Percentiles rank a stretch among this genome's conserved stretches.
Conservation (phyloP, 1,284 basidiomycete genomes). For the Termitomyces sp. region DNA sequence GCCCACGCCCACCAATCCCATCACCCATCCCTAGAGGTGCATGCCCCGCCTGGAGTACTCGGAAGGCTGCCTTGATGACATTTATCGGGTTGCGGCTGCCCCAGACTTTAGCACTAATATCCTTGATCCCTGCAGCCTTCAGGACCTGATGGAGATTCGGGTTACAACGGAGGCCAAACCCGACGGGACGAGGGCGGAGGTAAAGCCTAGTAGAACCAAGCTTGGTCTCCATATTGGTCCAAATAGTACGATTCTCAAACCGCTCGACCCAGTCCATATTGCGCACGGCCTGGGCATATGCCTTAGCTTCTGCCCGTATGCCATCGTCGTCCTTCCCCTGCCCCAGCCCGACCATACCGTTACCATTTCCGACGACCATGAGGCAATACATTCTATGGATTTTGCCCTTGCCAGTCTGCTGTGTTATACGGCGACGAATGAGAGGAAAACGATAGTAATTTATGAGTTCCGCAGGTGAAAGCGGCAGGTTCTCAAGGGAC, state of each 20-base stretch:
- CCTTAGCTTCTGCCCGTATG: constrained; percentile 58
- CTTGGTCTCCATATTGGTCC: constrained; percentile 82
- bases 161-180: constrained; percentile 90
- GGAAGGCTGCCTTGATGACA: constrained; percentile 51
- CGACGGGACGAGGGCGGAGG: constrained; percentile 85
- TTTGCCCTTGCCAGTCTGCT: constrained; percentile 87
- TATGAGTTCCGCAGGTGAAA: constrained; percentile 14
- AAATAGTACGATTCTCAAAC: constrained; percentile 87
- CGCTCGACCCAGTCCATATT: constrained; percentile 89
- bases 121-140: constrained; percentile 91
- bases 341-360: constrained; percentile 88
- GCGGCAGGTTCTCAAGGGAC: constrained; percentile 21
- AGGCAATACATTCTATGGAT: constrained; percentile 63
- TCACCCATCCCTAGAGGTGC: constrained; percentile 74
- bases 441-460: constrained; percentile 56
- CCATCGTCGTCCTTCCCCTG: constrained; percentile 75
- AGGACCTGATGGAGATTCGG: constrained; percentile 86
- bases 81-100: constrained; percentile 82
- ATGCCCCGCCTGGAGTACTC: constrained; percentile 67
- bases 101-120: constrained; percentile 91
- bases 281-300: constrained; percentile 71
- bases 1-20: constrained; percentile 66
- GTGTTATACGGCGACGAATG: constrained; percentile 58
- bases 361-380: constrained; percentile 80
- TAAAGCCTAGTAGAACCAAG: constrained; percentile 83